Base-by-base conservation (phyloP, 441 rosid species). In the Bocquillonia castaneifolia region DNA sequence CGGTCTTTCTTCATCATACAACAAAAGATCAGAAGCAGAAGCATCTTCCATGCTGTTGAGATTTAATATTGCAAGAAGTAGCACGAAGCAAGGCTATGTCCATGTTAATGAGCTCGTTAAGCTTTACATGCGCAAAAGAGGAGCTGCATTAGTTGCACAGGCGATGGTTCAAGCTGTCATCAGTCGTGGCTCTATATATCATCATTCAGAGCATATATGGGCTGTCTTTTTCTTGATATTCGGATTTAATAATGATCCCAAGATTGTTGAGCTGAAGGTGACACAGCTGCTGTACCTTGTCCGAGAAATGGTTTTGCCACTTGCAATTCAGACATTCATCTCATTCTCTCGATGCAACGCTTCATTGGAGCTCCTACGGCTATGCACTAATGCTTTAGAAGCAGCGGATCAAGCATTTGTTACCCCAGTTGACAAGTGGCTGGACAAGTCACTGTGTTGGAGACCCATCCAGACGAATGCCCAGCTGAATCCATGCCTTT, bases 401-500 rank as follows among this genome's bases (percentile, higher is more conserved):
- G 89, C 81, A 0, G 93, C 91, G 10, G 99, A 91, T 50, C 92
- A 93, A 62, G 85, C 88, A 3, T 85, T 91, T 45, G 93, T 91
- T n/a, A 81, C 93, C 5, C 97, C 97, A 0, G 92, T 91, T 1
- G 92, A 88, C 72, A 91, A 86, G 71, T 91, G 91, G 96, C 72
- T 85, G 65, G 95, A 93, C 65, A 88, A 79, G 55, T 87, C 99
- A 20, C 85, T 87, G n/a, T 93, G 99, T 71, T 91, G 97, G 93
- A 82, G 93, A 72, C 95, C 97, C 0, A 76, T 87, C 62, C 89
- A 80, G 79, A 89, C 96, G 1, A 87, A 82, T 22, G 99, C 99
- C 7, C 93, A 91, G 78, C 71, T 91, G 68, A 88, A 93, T 83
- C 99, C 99, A 9, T 77, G 70, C 48, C 87, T 93, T 7, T 93